phyloP scores from a whole-genome alignment of 768 basidiomycete genomes.

The Mycena floridula region DNA sequence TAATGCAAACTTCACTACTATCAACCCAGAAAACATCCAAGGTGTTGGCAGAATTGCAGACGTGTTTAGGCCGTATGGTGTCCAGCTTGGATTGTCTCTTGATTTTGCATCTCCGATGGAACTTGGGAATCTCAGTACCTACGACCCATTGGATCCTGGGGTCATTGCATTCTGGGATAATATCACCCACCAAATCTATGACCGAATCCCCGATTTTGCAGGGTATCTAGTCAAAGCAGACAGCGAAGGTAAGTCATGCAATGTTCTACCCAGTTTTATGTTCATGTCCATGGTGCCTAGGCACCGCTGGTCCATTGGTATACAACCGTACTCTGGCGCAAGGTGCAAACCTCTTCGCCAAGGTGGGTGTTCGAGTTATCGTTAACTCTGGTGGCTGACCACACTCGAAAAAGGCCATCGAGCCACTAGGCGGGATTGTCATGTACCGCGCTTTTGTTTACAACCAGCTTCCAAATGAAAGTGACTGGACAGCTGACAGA shows the following conservation, averaged over 20 bases:
- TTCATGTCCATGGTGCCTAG: slow-evolving; percentile 5
- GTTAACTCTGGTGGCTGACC: no score
- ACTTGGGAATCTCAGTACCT: slow-evolving; percentile 9
- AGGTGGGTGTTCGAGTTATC: no score
- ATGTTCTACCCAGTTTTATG: slow-evolving; percentile 1
- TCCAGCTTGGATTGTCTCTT: slow-evolving; percentile 10
- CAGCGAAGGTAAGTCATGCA: slow-evolving; percentile 9
- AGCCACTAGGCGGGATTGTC: slow-evolving; percentile 9
- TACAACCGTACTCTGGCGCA: slow-evolving; percentile 13
- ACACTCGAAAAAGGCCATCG: no score
- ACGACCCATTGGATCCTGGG: slow-evolving; percentile 11
- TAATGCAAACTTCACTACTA: slow-evolving; percentile 9
- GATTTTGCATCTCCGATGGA: slow-evolving; percentile 12
- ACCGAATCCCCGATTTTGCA: slow-evolving; percentile 9
- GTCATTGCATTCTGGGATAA: slow-evolving; percentile 10
- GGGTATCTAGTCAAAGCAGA: slow-evolving; percentile 14
- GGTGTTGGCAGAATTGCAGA: slow-evolving; percentile 12
- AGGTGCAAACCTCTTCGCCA: slow-evolving; percentile 12
- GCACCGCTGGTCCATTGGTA: slow-evolving; percentile 11
- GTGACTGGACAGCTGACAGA: slow-evolving; percentile 10
- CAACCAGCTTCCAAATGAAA: slow-evolving; percentile 10
- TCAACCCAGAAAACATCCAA: slow-evolving; percentile 11
- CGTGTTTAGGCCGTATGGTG: slow-evolving; percentile 9
- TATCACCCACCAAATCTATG: slow-evolving; percentile 9
- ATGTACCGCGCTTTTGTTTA: slow-evolving; percentile 13